These are phyloP conservation scores for Plantago coronopus DNA, from an alignment of 305 asterid species.

Conservation along the genomic window DNA sequence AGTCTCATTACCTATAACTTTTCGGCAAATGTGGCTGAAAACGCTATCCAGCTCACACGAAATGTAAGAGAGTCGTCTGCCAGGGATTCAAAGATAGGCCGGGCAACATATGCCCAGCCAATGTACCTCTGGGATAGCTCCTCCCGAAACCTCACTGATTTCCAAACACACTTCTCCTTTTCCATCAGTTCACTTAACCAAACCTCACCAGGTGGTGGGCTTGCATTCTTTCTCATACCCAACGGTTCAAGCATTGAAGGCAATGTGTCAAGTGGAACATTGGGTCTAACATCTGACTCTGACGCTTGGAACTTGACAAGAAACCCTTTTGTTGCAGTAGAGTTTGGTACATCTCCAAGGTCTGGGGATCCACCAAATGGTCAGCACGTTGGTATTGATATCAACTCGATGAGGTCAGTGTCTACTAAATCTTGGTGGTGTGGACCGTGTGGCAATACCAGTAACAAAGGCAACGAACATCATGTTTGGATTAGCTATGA, in stretches of 20 bases:
- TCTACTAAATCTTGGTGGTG: constrained; percentile 15
- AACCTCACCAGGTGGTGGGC: constrained; percentile 22
- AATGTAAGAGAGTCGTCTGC: no score
- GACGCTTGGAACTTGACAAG: no score
- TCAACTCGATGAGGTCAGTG: constrained; percentile 20
- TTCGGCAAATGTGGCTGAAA: no score
- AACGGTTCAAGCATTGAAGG: constrained; percentile 6
- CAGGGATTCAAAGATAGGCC: no score
- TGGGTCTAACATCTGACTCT: constrained; percentile 23
- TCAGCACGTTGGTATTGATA: constrained; percentile 28
- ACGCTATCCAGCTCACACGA: no score
- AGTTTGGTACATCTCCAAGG: constrained; percentile 22
- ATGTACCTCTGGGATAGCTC: constrained; percentile 27
- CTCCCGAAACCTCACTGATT: constrained; percentile 23
- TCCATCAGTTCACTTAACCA: constrained; percentile 22
- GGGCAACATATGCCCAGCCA: constrained; percentile 21
- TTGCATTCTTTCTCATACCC: constrained; percentile 29
- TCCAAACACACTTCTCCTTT: constrained; percentile 29
- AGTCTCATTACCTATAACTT: no score
- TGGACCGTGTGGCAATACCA: constrained; percentile 10
- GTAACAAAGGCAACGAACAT: constrained; percentile 5
- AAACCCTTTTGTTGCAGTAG: constrained; percentile 28
- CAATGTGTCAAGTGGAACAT: no score
- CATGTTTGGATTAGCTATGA: constrained; percentile 24
- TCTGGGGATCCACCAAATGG: constrained; percentile 1